Evolutionary conservation across 495 filamentous ascomycete genomes (phyloP), one percentile per base, ranked within the genome.

Genomic region (Trichodelitschia bisporula): DNA sequence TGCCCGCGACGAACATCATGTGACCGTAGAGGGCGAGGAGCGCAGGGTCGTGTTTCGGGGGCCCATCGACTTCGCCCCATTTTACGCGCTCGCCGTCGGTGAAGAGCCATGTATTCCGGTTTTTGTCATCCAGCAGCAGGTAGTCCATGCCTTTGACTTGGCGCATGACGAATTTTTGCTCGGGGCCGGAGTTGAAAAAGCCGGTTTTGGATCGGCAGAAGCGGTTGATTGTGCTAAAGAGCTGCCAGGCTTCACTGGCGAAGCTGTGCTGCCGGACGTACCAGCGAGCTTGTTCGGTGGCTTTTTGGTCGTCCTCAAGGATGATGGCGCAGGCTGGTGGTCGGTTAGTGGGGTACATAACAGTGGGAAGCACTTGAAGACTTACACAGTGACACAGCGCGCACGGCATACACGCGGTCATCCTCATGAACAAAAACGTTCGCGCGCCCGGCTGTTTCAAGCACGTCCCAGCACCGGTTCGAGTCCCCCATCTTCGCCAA

Each of bases 81-180:
- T 6, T 6, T 8, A 15, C 6, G 5, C 29, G 29, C 25, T 40
- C 36, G 16, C 17, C 21, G 19, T 33, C 24, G 23, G 29, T 35
- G 35, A 44, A 49, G 15, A 38, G 31, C 31, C 48, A 55, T 18
- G 42, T 40, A 35, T 38, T 15, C 37, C 47, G 37, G 36, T 56
- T 31, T 19, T 38, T 27, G 3, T 34, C 25, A 6, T 40, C 34
- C 20, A 50, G 27, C 18, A 67, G 36, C 5, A 56, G 56, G 36
- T 56, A 68, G 43, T 97, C 86, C 65, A 90, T 79, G 10, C 71
- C 69, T 48, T 90, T 91, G 51, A 93, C 72, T 49, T 84, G 77
- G 14, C 83, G 65, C 6, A 91, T 59, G 44, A 95, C 66, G 46
- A 72, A 89, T 43, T 93, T 93, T 51, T 89, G 80, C 18, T 72